These are phyloP conservation scores for Suillus sp. DNA, from an alignment of 768 basidiomycete genomes.

Conservation along the genomic window DNA sequence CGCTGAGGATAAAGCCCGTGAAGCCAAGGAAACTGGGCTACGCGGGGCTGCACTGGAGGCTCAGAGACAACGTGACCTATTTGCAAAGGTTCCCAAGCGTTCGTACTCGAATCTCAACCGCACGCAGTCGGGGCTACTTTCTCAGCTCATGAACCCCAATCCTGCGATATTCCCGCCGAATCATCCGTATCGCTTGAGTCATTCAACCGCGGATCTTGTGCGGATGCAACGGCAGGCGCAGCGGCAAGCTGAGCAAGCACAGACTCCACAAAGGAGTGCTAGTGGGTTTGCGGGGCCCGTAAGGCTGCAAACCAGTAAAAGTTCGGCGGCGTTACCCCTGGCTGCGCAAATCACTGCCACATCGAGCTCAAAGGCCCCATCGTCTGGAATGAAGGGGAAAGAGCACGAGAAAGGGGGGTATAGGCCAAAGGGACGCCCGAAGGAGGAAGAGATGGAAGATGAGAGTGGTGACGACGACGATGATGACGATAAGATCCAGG, in stretches of 20 bases:
- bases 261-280: slow-evolving; percentile 30
- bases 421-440: slow-evolving; percentile 65
- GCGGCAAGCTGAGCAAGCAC: slow-evolving; percentile 23
- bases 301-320: slow-evolving; percentile 54
- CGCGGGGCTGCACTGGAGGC: slow-evolving; percentile 63
- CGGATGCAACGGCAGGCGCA: slow-evolving; percentile 22
- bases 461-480: slow-evolving; percentile 54
- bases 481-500: slow-evolving; percentile 50
- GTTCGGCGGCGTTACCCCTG: slow-evolving; percentile 59
- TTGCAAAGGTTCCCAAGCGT: slow-evolving; percentile 65
- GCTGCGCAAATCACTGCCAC: slow-evolving; percentile 49
- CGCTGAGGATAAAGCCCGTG: slow-evolving; percentile 34
- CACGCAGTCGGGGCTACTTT: slow-evolving; percentile 59
- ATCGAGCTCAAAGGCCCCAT: slow-evolving; percentile 30
- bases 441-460: slow-evolving; percentile 69
- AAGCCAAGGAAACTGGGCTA: slow-evolving; percentile 36
- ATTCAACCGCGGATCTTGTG: slow-evolving; percentile 49
- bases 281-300: slow-evolving; percentile 34
- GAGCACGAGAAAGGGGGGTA: slow-evolving; percentile 46
- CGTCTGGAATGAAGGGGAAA: slow-evolving; percentile 25
- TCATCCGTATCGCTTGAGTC: slow-evolving; percentile 60
- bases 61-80: slow-evolving; percentile 67
- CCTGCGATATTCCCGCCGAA: slow-evolving; percentile 57
- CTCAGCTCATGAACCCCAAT: slow-evolving; percentile 73
- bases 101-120: slow-evolving; percentile 63